Evolutionary conservation across 805 yeast species (phyloP), one percentile per base, ranked within the genome.

Genomic region (Wickerhamiella parazyma): DNA sequence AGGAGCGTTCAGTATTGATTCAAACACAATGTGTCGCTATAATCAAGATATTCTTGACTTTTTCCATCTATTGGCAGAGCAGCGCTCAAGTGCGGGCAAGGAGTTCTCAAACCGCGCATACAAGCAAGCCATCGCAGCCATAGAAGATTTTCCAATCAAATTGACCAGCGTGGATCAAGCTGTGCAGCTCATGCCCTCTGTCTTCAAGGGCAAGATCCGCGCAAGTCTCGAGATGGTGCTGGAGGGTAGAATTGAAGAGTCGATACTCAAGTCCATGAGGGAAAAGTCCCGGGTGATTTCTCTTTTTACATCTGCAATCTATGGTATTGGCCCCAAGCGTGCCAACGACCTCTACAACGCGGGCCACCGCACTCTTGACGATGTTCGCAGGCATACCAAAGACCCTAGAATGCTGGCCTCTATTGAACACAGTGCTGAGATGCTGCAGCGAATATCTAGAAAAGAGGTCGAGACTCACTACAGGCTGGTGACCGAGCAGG

Each of bases 171-270:
- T 59, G 0, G 47, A 53, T 2, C 66, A 72, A 34, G 74, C 76
- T 1, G 38, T 48, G 11, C 52, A 54, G 37, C 51, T 69, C 19
- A 9, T 17, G 64, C 66, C 1, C 67, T 69, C 1, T 4, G 39
- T 24, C 6, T 51, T 72, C 26, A 16, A n/a, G 14, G 73, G 75
- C 1, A 50, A 58, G 9, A 54, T 60, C 1, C 61, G 71, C 26
- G 68, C 70, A 0, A 70, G 72, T 51, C 64, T 73, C 19, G 71
- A 66, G 34, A 75, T 71, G 49, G 66, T 71, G 10, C 49, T 58
- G n/a, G 45, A 54, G 2, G 48, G 62, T 20, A 22, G 36, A 25
- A 42, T 58, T 41, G 39, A 55, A 49, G 46, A 55, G 38, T 33
- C 48, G 21, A 16, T 49, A 43, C 36, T 48, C 41, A 49, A 53